Percentiles rank a stretch among this genome's conserved stretches.
Evolutionary conservation across 2,329 filamentous ascomycete species (phyloP).

Genomic region (Xylariales sp.): DNA sequence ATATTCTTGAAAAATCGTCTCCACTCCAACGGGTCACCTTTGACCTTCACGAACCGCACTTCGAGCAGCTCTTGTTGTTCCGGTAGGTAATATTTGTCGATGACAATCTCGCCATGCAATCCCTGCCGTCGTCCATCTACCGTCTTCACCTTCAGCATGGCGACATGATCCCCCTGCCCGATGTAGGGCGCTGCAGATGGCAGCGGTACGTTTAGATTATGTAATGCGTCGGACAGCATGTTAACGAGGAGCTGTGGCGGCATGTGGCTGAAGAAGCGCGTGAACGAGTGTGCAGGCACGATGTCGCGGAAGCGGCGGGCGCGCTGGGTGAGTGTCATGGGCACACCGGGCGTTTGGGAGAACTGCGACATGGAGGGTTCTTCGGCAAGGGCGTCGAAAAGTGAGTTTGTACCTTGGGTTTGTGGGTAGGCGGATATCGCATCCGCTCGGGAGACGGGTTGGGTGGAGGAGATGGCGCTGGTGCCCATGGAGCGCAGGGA

Average conservation of each 20-base stretch:
- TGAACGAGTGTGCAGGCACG: constrained; percentile 78
- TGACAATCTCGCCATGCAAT: constrained; percentile 68
- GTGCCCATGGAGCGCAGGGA: constrained; percentile 47
- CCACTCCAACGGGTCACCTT: constrained; percentile 96
- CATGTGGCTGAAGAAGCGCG: constrained; percentile 86
- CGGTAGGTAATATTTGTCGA: constrained; percentile 60
- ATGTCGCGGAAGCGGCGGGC: constrained; percentile 88
- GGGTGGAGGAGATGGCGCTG: constrained; percentile 42
- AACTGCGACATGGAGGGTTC: constrained; percentile 88
- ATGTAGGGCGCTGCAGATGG: constrained; percentile 42
- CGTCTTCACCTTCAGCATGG: constrained; percentile 68
- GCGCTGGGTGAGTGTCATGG: constrained; percentile 80
- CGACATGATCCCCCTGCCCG: constrained; percentile 49
- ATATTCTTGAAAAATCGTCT: constrained; percentile 94
- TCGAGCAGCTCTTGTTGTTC: constrained; percentile 64
- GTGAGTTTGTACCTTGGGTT: constrained; percentile 32
- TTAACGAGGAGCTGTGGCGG: constrained; percentile 71
- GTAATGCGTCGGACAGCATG: constrained; percentile 74
- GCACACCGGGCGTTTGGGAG: constrained; percentile 70
- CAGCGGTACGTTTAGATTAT: constrained; percentile 77
- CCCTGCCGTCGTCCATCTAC: constrained; percentile 67
- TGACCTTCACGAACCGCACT: constrained; percentile 87
- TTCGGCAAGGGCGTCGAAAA: constrained; percentile 64
- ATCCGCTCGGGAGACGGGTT: constrained; percentile 36
- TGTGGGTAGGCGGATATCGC: constrained; percentile 31